Evolutionary conservation across 305 asterid species (phyloP), one percentile per base, ranked within the genome.

Genomic region (Fraxinus platypoda): DNA sequence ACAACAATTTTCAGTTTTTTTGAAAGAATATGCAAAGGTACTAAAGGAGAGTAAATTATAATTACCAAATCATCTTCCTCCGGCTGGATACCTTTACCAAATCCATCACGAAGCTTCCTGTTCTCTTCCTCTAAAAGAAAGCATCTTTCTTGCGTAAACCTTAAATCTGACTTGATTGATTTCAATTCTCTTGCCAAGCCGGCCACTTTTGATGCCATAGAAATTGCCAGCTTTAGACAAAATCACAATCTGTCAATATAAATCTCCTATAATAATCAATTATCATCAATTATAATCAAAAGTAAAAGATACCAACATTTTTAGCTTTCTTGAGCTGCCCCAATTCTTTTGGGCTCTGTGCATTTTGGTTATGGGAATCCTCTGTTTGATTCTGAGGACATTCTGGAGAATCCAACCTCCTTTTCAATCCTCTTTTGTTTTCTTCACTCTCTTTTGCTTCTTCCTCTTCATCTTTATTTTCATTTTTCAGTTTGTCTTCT

Each of bases 21-120:
- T 1, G 0, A 23, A 23, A 62, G 31, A 62, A 62, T 23, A 19
- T 8, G 37, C 34, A 26, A 9, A 64, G 33, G 5, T 8, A 64
- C 13, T 64, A 3, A 64, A 64, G 25, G 43, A 64, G 72, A 70
- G 81, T 34, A 75, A 38, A 70, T 59, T 38, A 68, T 37, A 37
- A 62, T 71, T 88, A 91, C 99, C 92, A 96, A 85, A 86, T 96
- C 99, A 77, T 96, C 99, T 76, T 94, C 98, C 11, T 94, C 97
- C n/a, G 93, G 94, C 59, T 76, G 86, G 41, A 88, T 84, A 33
- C 90, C 95, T 5, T 89, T 81, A 62, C 59, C 87, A 79, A 84
- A 78, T 77, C 95, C 94, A 52, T 88, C 91, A 0, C 98, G 97
- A 74, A 96, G 97, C 80, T 90, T 91, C 73, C 83, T 86, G 83